These are phyloP conservation scores for Acer negundo DNA, from an alignment of 345 rosid species.

Conservation along the genomic window DNA sequence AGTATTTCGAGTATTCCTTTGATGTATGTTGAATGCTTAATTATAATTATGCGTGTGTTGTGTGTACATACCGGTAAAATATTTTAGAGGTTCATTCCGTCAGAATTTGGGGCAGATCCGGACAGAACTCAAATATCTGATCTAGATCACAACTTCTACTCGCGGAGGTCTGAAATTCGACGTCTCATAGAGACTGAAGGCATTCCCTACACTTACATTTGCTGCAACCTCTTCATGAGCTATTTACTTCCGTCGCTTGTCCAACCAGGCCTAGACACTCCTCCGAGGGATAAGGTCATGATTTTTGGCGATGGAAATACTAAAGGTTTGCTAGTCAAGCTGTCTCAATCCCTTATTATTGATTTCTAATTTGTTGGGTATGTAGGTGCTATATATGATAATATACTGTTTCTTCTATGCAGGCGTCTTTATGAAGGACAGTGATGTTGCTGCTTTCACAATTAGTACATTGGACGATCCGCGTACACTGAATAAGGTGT, in stretches of 20 bases:
- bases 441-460: slow-evolving; percentile 70
- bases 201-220: slow-evolving; percentile 68
- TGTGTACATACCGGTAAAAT: not conserved
- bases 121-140: slow-evolving; percentile 60
- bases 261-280: slow-evolving; percentile 65
- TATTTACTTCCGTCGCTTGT: slow-evolving; percentile 67
- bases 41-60: no score
- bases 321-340: slow-evolving; percentile 48
- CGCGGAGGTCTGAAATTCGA: slow-evolving; percentile 61
- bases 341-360: not conserved
- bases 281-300: slow-evolving; percentile 63
- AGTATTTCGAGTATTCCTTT: no score
- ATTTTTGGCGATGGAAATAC: slow-evolving; percentile 71
- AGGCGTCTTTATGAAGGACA: slow-evolving; percentile 65
- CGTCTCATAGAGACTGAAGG: slow-evolving; percentile 64
- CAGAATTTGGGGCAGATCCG: slow-evolving; percentile 81
- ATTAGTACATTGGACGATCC: slow-evolving; percentile 68
- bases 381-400: no score
- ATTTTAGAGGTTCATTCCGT: slow-evolving; percentile 81
- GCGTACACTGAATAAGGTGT: slow-evolving; percentile 53
- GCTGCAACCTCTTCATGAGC: slow-evolving; percentile 67
- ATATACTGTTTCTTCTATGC: slow-evolving; percentile 17
- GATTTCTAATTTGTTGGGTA: not conserved
- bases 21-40: no score
- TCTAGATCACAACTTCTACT: slow-evolving; percentile 61